Percentiles rank a stretch among this genome's conserved stretches.
Evolutionary conservation across 2,329 filamentous ascomycete species (phyloP).

Genomic region (Colletotrichum sp.): DNA sequence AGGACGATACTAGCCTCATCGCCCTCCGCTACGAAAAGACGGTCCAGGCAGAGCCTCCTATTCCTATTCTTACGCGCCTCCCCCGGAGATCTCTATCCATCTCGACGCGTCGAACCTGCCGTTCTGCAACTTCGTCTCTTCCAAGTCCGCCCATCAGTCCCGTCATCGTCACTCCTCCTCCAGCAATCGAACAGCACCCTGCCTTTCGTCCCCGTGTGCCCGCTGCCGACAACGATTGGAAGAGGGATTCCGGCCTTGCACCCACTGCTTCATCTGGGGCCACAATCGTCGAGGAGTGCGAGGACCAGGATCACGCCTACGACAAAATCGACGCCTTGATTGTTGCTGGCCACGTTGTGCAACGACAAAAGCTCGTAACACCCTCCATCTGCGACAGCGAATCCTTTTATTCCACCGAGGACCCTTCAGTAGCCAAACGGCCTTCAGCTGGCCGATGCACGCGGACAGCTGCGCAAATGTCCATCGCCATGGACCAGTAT

Average conservation of each 20-base stretch:
- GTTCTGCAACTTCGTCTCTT: slow-evolving; percentile 9
- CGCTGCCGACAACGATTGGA: slow-evolving; percentile 43
- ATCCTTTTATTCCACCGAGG: slow-evolving; percentile 32
- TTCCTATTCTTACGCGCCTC: slow-evolving; percentile 54
- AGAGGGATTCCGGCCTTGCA: slow-evolving; percentile 61
- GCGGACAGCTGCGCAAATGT: background rate
- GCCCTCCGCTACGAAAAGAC: slow-evolving; percentile 68
- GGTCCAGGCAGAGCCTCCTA: slow-evolving; percentile 61
- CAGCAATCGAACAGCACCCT: slow-evolving; percentile 56
- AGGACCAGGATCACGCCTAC: slow-evolving; percentile 40
- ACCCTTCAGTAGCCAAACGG: background rate
- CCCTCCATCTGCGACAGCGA: slow-evolving; percentile 27
- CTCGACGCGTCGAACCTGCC: slow-evolving; percentile 17
- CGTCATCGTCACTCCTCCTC: slow-evolving; percentile 38
- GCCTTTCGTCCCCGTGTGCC: slow-evolving; percentile 45
- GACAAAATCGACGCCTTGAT: slow-evolving; percentile 11
- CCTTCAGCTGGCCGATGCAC: background rate
- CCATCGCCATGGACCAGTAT: background rate
- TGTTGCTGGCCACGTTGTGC: background rate
- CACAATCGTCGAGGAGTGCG: slow-evolving; percentile 43
- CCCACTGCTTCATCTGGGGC: slow-evolving; percentile 47
- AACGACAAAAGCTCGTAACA: slow-evolving; percentile 24
- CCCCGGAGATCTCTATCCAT: slow-evolving; percentile 32
- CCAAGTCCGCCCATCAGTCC: slow-evolving; percentile 24
- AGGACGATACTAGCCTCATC: slow-evolving; percentile 56